Base-by-base conservation (phyloP, 169 alveolate species). In the Plasmodium knowlesi region DNA sequence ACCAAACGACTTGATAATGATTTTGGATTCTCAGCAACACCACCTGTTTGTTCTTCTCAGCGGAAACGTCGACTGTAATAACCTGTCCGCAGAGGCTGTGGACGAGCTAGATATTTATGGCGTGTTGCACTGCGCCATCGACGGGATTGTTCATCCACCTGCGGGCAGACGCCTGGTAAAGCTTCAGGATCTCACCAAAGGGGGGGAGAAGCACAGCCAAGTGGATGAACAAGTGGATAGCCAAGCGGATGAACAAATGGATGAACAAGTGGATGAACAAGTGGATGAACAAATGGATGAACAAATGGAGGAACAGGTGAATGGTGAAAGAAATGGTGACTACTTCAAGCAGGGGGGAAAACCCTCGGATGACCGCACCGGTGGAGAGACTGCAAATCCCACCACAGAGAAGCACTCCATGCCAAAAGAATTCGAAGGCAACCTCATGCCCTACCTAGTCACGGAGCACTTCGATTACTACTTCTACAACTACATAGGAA, bases 11-110 rank as follows among this genome's bases (percentile, higher is more conserved):
- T 97, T 99, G 32, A 98, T 98, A 95, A 97, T 99, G 86, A 95
- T 99, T 85, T 97, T 99, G n/a, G 99, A 99, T 94, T 99, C 99
- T 3, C 99, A 99, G 3, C 99, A 99, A 19, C 99, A 99, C 94
- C 98, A 97, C 88, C 94, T 99, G 61, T 98, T 99, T 94, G 99
- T 99, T 4, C 97, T 99, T 39, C 96, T 98, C 19, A 98, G 98
- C 53, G 28, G 82, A 3, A 30, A 41, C 30, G 54, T 43, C 1
- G 57, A 73, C 39, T 1, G 37, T 5, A 25, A 22, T 22, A 5
- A 5, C 19, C 16, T 53, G 34, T 28, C 61, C 25, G 30, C 25
- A 3, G 84, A 96, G 82, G 82, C 76, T 70, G 46, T 92, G 61
- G 76, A 84, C 19, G 14, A 82, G 28, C 85, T 46, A 93, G 96